Percentiles rank a stretch among this genome's conserved stretches.
Evolutionary conservation across 495 filamentous ascomycete genomes (phyloP).

Genomic region (Lentithecium fluviatile): DNA sequence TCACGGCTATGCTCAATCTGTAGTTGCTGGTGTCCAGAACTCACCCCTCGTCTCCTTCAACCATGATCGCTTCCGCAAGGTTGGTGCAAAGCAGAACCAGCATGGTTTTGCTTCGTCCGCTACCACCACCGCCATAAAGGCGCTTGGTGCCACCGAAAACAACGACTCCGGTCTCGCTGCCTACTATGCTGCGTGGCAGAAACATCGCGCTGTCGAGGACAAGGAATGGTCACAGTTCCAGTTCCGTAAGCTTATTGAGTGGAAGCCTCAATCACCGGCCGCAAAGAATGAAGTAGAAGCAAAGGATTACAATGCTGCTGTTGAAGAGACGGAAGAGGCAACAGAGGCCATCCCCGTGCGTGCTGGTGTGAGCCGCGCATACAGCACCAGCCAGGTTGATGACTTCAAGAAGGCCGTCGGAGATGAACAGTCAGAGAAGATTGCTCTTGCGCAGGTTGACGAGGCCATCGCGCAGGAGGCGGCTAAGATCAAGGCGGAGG

Average conservation of each 20-base stretch:
- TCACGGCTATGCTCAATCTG: constrained; percentile 95
- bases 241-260: constrained; percentile 79
- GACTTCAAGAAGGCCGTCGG: constrained; percentile 60
- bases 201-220: constrained; percentile 66
- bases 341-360: constrained; percentile 51
- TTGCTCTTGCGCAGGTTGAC: constrained; percentile 58
- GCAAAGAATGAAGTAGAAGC: constrained; percentile 54
- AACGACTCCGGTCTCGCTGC: constrained; percentile 60
- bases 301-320: constrained; percentile 49
- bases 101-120: constrained; percentile 65
- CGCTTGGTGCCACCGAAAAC: constrained; percentile 22
- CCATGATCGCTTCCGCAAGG: constrained; percentile 56
- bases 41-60: constrained; percentile 54
- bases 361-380: constrained; percentile 45
- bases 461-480: constrained; percentile 65
- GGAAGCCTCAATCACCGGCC: constrained; percentile 60
- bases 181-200: constrained; percentile 86
- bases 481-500: constrained; percentile 40
- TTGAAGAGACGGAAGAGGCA: constrained; percentile 50
- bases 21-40: constrained; percentile 87
- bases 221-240: constrained; percentile 90
- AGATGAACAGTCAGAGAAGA: constrained; percentile 53
- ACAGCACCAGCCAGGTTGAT: constrained; percentile 52
- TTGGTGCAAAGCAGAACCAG: constrained; percentile 64
- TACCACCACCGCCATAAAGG: constrained; percentile 49